These are phyloP conservation scores for Monilinia fructicola DNA, from an alignment of 2,329 filamentous ascomycete species.

Conservation along the genomic window DNA sequence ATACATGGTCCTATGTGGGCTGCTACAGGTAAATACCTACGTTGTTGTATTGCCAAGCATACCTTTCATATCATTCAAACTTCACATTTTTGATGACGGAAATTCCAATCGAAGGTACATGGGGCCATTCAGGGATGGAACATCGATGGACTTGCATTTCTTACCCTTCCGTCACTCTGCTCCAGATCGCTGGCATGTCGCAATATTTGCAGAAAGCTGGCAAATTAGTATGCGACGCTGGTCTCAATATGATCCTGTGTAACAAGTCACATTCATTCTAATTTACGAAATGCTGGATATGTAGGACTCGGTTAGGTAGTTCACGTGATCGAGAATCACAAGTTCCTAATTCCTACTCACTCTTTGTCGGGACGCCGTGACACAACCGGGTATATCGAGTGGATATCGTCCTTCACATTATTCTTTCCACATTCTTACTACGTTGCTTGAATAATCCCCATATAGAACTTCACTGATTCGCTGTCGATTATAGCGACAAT, in stretches of 20 bases:
- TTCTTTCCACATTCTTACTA: neutral
- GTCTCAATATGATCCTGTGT: too few relatives aligned
- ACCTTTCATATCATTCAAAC: neutral
- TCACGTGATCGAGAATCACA: too few relatives aligned
- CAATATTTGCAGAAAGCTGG: slow-evolving; percentile 5
- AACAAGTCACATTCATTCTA: too few relatives aligned
- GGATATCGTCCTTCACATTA: neutral
- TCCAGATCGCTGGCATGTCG: neutral
- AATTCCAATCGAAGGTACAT: neutral
- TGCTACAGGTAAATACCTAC: slow-evolving; percentile 21
- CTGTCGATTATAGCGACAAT: slow-evolving; percentile 8
- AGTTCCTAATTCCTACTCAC: too few relatives aligned
- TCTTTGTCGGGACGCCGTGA: too few relatives aligned
- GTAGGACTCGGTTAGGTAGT: too few relatives aligned
- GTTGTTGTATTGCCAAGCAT: slow-evolving; percentile 20
- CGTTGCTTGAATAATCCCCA: neutral
- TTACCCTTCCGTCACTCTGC: neutral
- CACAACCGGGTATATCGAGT: neutral
- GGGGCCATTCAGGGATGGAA: neutral
- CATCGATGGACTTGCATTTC: slow-evolving; percentile 1
- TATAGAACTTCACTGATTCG: slow-evolving; percentile 5
- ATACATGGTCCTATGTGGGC: slow-evolving; percentile 24
- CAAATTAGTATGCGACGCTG: neutral
- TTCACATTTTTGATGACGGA: neutral
- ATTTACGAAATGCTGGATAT: too few relatives aligned